Base-by-base conservation (phyloP, 1,284 basidiomycete genomes). In the Peniophora sp. region DNA sequence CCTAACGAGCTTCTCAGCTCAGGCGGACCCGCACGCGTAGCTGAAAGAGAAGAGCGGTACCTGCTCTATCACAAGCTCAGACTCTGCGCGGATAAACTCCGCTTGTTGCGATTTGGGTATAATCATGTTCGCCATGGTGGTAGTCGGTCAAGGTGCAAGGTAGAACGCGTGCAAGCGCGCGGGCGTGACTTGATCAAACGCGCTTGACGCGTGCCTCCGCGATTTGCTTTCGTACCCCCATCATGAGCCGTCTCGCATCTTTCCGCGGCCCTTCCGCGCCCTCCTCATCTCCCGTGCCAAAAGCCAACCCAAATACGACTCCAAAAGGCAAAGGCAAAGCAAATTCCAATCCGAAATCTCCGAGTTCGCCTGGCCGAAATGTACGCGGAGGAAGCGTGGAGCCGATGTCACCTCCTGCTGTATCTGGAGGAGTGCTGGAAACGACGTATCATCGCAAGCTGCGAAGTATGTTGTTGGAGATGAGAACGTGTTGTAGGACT, bases 201-300 rank as follows among this genome's bases (percentile, higher is more conserved):
- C 37, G 37, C 37, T 20, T 17, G 8, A 20, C n/a, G 34, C 10
- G 34, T n/a, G 37, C n/a, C 37, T 41, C 37, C n/a, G 37, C 20
- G 10, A 9, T n/a, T 24, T 24, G 14, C 10, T 24, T 24, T 24
- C 23, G 43, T 45, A n/a, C 23, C 43, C 20, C 24, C 12, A 69
- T 68, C 68, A 67, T 63, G 52, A 59, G 65, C 55, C 78, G 87
- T 43, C 71, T 90, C 20, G 78, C 83, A 37, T 90, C 88, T 0
- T 89, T 90, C 64, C 75, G 75, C 53, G 82, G 85, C 5, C 87
- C 87, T 1, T 90, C 88, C 10, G 81, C 84, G 2, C 87, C 87
- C 0, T 73, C 78, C 3, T 63, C 82, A 0, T 81, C 83, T 0
- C 87, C 88, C 12, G 79, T 79, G 2, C 64, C 27, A 6, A 5